Conservation (phyloP, 305 asterid genomes). For the Plantago lanceolata region DNA sequence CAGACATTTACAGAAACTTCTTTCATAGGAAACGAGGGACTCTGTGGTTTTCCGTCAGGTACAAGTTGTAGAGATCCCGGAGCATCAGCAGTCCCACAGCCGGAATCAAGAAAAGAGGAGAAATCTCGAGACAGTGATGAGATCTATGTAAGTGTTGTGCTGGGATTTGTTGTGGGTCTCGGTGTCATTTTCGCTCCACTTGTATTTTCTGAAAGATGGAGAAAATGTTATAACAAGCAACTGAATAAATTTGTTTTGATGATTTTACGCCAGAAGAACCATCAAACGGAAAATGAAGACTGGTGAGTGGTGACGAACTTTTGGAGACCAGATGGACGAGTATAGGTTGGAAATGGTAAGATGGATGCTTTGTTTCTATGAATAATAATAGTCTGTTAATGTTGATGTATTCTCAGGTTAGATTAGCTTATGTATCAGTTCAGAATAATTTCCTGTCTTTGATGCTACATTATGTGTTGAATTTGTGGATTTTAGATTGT, state of each 20-base stretch:
- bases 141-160: no score
- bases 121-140: no score
- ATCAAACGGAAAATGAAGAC: not conserved
- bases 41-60: slow-evolving; percentile 38
- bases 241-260: not conserved
- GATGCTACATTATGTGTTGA: not conserved
- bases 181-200: not conserved
- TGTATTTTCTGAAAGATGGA: slow-evolving; percentile 19
- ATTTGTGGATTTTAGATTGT: not conserved
- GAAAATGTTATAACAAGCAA: slow-evolving; percentile 2
- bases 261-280: slow-evolving; percentile 1
- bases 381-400: not conserved
- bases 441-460: not conserved
- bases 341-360: no score
- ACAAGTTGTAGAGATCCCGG: slow-evolving; percentile 15
- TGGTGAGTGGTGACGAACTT: slow-evolving; percentile 6
- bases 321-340: not conserved
- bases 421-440: not conserved
- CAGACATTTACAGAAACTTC: no score
- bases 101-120: no score
- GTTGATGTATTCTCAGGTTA: not conserved
- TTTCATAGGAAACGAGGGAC: slow-evolving; percentile 27
- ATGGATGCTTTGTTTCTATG: not conserved
- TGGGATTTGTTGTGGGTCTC: no score
- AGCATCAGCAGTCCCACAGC: not conserved